Evolutionary conservation across 352 stramenopile species (phyloP).

Genomic region (Phytopythium delawarense): DNA sequence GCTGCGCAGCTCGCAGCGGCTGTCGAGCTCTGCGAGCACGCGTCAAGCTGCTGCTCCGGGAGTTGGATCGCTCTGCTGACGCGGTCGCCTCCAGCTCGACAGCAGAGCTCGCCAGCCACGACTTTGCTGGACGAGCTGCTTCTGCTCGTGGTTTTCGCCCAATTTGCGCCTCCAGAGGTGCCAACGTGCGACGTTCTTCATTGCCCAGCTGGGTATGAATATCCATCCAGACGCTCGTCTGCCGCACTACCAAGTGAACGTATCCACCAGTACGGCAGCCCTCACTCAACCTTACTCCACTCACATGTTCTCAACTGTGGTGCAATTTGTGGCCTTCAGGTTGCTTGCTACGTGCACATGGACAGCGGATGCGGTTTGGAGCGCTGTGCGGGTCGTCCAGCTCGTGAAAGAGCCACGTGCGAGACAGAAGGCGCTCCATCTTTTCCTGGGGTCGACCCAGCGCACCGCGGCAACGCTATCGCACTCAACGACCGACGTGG

Average conservation of each 20-base stretch:
- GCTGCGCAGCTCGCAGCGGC: neutral
- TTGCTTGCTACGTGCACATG: conserved; percentile 1
- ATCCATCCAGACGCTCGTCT: neutral
- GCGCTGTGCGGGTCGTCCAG: neutral
- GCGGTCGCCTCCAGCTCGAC: neutral
- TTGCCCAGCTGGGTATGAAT: neutral
- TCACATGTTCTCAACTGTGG: no score
- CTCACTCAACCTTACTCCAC: no score
- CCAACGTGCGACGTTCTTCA: neutral
- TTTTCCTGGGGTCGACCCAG: neutral
- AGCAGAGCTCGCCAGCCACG: neutral
- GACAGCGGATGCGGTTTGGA: neutral
- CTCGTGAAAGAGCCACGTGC: conserved; percentile 4
- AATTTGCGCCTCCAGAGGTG: neutral
- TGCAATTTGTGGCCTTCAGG: neutral
- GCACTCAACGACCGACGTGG: neutral
- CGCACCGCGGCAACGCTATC: neutral
- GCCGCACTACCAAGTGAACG: neutral
- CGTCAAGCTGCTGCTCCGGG: neutral
- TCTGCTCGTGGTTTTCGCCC: neutral
- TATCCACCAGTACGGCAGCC: neutral
- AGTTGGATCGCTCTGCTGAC: neutral
- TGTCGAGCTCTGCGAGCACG: neutral
- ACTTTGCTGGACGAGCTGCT: neutral
- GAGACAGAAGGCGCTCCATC: neutral